phyloP scores from a whole-genome alignment of 192 early-diverging fungal genomes.

The Pecoramyces ruminantium region DNA sequence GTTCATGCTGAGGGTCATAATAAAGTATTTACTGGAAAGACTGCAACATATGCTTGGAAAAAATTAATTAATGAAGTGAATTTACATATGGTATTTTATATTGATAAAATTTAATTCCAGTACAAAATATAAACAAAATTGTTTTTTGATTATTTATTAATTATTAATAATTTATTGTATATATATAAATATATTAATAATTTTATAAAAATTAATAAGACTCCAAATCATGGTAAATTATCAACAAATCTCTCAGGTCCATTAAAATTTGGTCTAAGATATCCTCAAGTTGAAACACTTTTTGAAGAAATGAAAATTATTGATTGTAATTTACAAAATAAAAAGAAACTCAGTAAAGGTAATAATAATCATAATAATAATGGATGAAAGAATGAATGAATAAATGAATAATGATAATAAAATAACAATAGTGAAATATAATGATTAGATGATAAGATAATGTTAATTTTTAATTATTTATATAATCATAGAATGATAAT shows the following conservation, averaged over 20 bases:
- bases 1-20: neutral
- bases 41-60: neutral
- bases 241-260: neutral
- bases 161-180: neutral
- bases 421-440: too few relatives aligned
- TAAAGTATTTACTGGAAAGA: neutral
- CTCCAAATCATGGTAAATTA: neutral
- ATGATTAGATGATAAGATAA: too few relatives aligned
- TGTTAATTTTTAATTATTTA: too few relatives aligned
- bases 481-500: too few relatives aligned
- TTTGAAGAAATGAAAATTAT: neutral
- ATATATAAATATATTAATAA: neutral
- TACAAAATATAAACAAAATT: too few relatives aligned
- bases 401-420: too few relatives aligned
- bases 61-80: neutral
- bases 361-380: neutral
- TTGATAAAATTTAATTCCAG: too few relatives aligned
- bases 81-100: neutral
- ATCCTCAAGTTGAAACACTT: neutral
- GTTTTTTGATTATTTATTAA: too few relatives aligned
- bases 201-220: neutral
- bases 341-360: neutral
- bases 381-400: too few relatives aligned
- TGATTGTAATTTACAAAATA: neutral
- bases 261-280: neutral